Percentiles rank a stretch among this genome's conserved stretches.
Evolutionary conservation across 306 rosid genomes (phyloP).

Genomic region (Potentilla sterilis): DNA sequence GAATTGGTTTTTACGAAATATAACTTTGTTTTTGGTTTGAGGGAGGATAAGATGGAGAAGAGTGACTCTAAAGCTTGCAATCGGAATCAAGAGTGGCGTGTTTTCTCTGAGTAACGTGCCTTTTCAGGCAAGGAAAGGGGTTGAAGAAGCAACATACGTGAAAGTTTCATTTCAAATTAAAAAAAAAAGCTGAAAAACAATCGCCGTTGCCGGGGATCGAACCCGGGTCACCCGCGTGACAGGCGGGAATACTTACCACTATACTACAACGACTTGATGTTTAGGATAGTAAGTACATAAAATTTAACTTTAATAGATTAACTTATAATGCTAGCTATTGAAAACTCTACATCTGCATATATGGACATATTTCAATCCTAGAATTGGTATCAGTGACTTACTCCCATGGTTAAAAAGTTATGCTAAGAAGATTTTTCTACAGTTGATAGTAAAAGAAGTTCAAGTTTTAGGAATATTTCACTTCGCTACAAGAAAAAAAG

Average conservation of each 20-base stretch:
- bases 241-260: conserved; percentile 34
- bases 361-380: too few relatives aligned
- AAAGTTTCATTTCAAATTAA: too few relatives aligned
- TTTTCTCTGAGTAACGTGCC: conserved; percentile 11
- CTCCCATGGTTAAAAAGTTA: background rate
- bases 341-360: too few relatives aligned
- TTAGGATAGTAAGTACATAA: too few relatives aligned
- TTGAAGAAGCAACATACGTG: background rate
- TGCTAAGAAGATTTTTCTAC: too few relatives aligned
- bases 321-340: too few relatives aligned
- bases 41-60: conserved; percentile 4
- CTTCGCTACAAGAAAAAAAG: too few relatives aligned
- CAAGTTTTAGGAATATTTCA: too few relatives aligned
- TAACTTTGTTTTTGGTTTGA: conserved; percentile 8
- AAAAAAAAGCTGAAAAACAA: background rate
- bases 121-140: conserved; percentile 19
- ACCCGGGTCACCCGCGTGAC: conserved; percentile 25
- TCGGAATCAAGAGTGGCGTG: conserved; percentile 25
- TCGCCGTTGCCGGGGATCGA: conserved; percentile 73
- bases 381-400: background rate
- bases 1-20: background rate
- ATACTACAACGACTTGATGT: conserved; percentile 45
- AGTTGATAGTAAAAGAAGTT: too few relatives aligned
- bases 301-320: too few relatives aligned
- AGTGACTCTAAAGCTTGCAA: conserved; percentile 32